Conservation (phyloP, 148 eudicot species). For the Suaeda aralocaspica region DNA sequence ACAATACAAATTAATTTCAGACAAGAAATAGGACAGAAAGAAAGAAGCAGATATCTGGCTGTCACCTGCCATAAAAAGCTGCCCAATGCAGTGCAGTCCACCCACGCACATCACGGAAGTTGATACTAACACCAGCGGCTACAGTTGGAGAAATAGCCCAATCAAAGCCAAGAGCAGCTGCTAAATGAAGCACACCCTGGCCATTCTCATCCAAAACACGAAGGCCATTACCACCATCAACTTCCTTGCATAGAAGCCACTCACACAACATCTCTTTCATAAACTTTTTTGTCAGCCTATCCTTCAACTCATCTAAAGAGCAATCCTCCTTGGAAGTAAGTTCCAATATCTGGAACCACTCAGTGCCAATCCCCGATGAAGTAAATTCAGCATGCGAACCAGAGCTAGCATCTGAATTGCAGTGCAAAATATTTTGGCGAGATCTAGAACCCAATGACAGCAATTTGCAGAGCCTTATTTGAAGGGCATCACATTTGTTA, state of each 20-base stretch:
- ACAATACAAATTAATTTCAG: not conserved
- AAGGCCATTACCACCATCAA: slow-evolving; percentile 72
- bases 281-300: slow-evolving; percentile 46
- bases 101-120: slow-evolving; percentile 72
- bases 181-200: slow-evolving; percentile 74
- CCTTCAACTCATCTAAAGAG: slow-evolving; percentile 39
- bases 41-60: not conserved
- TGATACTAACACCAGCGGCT: slow-evolving; percentile 71
- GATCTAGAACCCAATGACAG: slow-evolving; percentile 38
- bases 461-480: slow-evolving; percentile 49
- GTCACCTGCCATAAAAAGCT: slow-evolving; percentile 77
- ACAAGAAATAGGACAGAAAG: not conserved
- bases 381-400: slow-evolving; percentile 37
- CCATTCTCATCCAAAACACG: slow-evolving; percentile 64
- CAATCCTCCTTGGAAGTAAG: slow-evolving; percentile 36
- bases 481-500: slow-evolving; percentile 28
- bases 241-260: slow-evolving; percentile 66
- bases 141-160: slow-evolving; percentile 71
- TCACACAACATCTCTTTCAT: slow-evolving; percentile 53
- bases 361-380: slow-evolving; percentile 35
- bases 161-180: slow-evolving; percentile 79
- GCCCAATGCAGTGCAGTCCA: slow-evolving; percentile 96
- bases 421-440: slow-evolving; percentile 20
- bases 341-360: slow-evolving; percentile 30
- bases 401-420: slow-evolving; percentile 26